Evolutionary conservation across 192 early-diverging fungal genomes (phyloP).

Genomic region (Coemansia erecta): DNA sequence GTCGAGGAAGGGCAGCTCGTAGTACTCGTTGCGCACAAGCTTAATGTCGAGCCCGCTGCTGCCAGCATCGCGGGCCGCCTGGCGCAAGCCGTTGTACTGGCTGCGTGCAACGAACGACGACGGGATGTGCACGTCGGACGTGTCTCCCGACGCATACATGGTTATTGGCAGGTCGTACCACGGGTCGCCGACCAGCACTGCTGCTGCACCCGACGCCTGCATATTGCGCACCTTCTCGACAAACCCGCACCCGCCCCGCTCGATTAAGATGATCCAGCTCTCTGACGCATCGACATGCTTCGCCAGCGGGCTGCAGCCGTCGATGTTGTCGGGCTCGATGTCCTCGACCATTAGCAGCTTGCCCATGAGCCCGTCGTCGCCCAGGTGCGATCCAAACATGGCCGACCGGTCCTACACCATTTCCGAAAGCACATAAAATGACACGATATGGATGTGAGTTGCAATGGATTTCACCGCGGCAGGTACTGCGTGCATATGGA

Average conservation of each 20-base stretch:
- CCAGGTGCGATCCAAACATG: conserved; percentile 80
- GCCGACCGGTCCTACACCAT: conserved; percentile 66
- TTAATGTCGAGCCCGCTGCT: conserved; percentile 21
- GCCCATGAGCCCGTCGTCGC: conserved; percentile 70
- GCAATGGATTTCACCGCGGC: neutral
- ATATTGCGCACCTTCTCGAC: conserved; percentile 87
- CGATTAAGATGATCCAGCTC: conserved; percentile 82
- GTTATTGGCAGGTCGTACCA: conserved; percentile 74
- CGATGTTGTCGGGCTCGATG: conserved; percentile 56
- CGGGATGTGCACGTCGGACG: conserved; percentile 82
- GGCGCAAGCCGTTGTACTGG: conserved; percentile 63
- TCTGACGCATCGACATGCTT: conserved; percentile 32
- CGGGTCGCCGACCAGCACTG: conserved; percentile 86
- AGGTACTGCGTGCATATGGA: neutral
- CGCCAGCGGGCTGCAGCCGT: conserved; percentile 60
- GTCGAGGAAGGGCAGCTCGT: conserved; percentile 70
- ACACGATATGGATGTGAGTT: neutral
- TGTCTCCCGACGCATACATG: conserved; percentile 77
- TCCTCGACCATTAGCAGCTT: conserved; percentile 59
- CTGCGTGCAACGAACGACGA: conserved; percentile 78
- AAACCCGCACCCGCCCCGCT: conserved; percentile 87
- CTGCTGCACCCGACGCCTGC: conserved; percentile 80
- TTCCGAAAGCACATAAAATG: neutral
- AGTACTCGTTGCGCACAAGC: conserved; percentile 53
- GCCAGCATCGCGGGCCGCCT: conserved; percentile 19